Evolutionary conservation across 495 filamentous ascomycete genomes (phyloP).

Genomic region (Xanthoparmelia taractica): DNA sequence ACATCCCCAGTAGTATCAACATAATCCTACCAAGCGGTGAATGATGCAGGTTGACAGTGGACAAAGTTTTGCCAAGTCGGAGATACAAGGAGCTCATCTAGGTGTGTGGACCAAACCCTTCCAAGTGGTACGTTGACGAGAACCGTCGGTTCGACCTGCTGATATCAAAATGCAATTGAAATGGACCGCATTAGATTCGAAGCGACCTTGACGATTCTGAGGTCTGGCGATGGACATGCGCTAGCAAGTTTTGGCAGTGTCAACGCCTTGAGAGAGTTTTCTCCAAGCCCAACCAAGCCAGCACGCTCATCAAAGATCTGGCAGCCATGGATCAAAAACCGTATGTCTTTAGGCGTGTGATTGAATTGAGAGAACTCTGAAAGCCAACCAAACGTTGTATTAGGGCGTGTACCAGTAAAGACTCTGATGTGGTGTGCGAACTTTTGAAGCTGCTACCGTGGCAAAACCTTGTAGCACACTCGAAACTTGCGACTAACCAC

Average conservation of each 20-base stretch:
- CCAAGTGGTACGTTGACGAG: neutral
- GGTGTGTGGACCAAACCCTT: neutral
- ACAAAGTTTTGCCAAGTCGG: neutral
- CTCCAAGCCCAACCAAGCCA: neutral
- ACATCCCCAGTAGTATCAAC: neutral
- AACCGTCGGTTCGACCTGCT: neutral
- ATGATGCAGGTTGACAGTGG: neutral
- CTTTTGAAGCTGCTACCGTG: too few species aligned
- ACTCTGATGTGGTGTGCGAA: too few species aligned
- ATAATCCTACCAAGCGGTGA: neutral
- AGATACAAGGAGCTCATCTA: neutral
- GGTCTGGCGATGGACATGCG: too few species aligned
- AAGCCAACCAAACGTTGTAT: too few species aligned
- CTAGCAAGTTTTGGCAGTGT: neutral
- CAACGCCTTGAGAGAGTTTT: neutral
- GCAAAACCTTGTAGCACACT: too few species aligned
- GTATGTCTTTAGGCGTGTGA: neutral
- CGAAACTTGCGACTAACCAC: too few species aligned
- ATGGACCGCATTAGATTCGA: neutral
- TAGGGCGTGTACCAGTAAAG: too few species aligned
- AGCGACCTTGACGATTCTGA: neutral
- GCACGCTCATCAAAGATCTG: neutral
- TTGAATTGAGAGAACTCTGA: too few species aligned
- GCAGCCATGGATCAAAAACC: neutral
- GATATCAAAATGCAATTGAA: neutral